Conservation (phyloP, 345 rosid species). For the Citrus cavaleriei region DNA sequence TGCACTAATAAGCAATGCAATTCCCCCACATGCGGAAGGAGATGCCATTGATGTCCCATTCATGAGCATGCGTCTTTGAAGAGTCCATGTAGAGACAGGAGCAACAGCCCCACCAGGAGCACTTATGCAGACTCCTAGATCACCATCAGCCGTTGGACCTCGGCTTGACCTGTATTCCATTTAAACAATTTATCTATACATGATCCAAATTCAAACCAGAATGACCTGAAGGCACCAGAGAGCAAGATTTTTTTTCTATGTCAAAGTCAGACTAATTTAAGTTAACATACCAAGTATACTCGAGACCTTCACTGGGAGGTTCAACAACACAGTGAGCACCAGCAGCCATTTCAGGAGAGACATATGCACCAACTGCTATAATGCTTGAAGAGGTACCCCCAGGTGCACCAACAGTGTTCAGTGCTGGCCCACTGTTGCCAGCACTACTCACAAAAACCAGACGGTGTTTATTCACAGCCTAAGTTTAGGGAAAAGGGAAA, state of each 20-base stretch:
- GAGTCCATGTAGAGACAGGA: constrained; percentile 99
- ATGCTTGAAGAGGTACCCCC: constrained; percentile 97
- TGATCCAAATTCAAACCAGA: constrained; percentile 18
- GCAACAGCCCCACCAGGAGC: constrained; percentile 99
- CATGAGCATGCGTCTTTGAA: constrained; percentile 97
- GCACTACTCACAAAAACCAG: constrained; percentile 93
- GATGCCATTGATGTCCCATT: constrained; percentile 99
- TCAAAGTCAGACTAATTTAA: constrained; percentile 14
- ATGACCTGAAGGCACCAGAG: neutral
- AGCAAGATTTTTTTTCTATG: neutral
- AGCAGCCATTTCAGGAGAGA: constrained; percentile 99
- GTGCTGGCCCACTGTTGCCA: constrained; percentile 97
- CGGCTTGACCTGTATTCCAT: constrained; percentile 84
- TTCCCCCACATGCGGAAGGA: constrained; percentile 99
- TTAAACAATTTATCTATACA: constrained; percentile 13
- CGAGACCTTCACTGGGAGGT: constrained; percentile 90
- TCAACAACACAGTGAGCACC: constrained; percentile 91
- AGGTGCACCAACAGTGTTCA: constrained; percentile 97
- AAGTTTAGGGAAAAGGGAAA: constrained; percentile 12
- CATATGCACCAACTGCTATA: constrained; percentile 96
- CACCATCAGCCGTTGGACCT: constrained; percentile 98
- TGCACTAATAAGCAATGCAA: constrained; percentile 87
- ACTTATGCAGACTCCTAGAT: constrained; percentile 89
- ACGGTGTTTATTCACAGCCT: constrained; percentile 91
- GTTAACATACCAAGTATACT: constrained; percentile 77